Base-by-base conservation (phyloP, 257 asterid genomes). In the Oldenlandia corymbosa region DNA sequence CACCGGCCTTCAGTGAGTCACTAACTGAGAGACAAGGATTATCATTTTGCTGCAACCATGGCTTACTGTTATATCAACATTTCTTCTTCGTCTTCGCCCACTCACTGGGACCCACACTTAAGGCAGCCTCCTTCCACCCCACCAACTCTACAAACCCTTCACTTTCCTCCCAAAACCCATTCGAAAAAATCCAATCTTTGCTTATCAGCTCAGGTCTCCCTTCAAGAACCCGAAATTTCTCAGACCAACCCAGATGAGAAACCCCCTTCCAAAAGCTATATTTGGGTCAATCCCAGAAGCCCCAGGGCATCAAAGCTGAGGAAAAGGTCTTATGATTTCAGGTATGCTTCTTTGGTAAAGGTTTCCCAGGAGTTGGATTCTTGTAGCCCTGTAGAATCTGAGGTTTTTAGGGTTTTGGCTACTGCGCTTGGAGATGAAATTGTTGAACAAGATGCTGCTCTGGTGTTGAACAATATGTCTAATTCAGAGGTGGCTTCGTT, bases 261-360 rank as follows among this genome's bases (percentile, higher is more conserved):
- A 34, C 2, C 72, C 16, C 20, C 4, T 0, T 10, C 94, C 16
- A 88, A 85, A 53, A 65, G 82, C 54, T 46, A 66, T 72, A 57
- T 86, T 24, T 93, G 97, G 99, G 83, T 93, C 68, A 90, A 93
- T 56, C 99, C 97, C 56, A 85, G 74, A 42, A 87, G 87, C 78
- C 76, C 90, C 59, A 67, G 75, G 41, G 95, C 96, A 46, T 64
- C 84, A 2, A 75, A 81, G 51, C 74, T 93, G 18, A 70, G 81
- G 72, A 71, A 73, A 20, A 76, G 66, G 14, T 82, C 91, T 1
- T 49, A 76, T 13, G 87, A 81, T 68, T 82, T 53, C 73, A 90
- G 95, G 95, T 87, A 76, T 42, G 79, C 81, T 73, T 80, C 94
- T 34, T 60, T 89, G 34, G 23, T 69, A 60, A 80, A 81, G 62